Percentiles rank a stretch among this genome's conserved stretches.
These are phyloP conservation scores for Fusarium sp. DNA, from an alignment of 2,329 filamentous ascomycete genomes.

Conservation along the genomic window DNA sequence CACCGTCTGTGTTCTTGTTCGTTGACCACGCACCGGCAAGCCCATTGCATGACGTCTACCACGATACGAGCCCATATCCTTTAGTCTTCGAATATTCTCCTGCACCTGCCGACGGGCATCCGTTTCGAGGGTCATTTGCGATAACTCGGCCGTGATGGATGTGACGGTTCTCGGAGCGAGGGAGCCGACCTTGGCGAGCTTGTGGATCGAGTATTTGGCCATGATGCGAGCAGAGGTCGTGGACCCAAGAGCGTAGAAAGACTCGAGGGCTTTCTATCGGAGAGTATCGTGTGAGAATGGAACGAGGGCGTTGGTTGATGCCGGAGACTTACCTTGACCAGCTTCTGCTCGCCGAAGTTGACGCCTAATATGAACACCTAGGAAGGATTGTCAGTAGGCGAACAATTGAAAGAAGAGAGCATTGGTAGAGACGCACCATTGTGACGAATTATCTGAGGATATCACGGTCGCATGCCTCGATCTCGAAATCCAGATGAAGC, in stretches of 20 bases:
- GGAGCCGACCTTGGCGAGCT: conserved; percentile 78
- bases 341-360: conserved; percentile 83
- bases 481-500: conserved; percentile 22
- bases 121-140: conserved; percentile 92
- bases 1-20: conserved; percentile 77
- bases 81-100: conserved; percentile 86
- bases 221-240: conserved; percentile 77
- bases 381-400: not conserved
- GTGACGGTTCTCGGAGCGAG: conserved; percentile 80
- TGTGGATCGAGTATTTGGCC: conserved; percentile 89
- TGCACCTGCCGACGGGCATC: conserved; percentile 79
- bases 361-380: conserved; percentile 87
- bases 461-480: conserved; percentile 38
- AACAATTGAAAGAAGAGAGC: no score
- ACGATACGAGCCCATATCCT: conserved; percentile 89
- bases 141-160: conserved; percentile 83
- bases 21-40: conserved; percentile 89
- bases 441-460: conserved; percentile 29
- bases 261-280: conserved; percentile 74
- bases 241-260: conserved; percentile 86
- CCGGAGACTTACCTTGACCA: conserved; percentile 76
- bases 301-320: not conserved
- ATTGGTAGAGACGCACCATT: conserved; percentile 34
- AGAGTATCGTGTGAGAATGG: conserved; percentile 21
- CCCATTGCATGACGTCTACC: conserved; percentile 93